Evolutionary conservation across 2,329 filamentous ascomycete genomes (phyloP).

Genomic region (Ascochyta koolunga): DNA sequence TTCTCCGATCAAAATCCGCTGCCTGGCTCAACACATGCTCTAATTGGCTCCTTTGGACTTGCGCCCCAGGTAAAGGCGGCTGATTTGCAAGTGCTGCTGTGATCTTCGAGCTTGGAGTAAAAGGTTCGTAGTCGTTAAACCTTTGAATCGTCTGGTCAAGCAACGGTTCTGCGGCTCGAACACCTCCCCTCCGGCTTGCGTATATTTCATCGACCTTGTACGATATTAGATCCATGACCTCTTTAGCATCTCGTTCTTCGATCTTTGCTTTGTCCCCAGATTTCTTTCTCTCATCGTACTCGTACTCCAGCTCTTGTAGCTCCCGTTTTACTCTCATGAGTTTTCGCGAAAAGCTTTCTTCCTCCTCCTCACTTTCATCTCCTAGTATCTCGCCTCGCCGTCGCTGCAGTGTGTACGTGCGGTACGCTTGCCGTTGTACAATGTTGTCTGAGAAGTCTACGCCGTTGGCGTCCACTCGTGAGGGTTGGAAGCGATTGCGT

Average conservation of each 20-base stretch:
- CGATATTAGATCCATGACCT: conserved; percentile 69
- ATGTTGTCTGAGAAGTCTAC: conserved; percentile 92
- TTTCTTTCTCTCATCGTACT: conserved; percentile 61
- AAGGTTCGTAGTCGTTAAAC: conserved; percentile 43
- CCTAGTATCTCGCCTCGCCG: conserved; percentile 68
- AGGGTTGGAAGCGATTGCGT: conserved; percentile 76
- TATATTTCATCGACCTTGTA: conserved; percentile 71
- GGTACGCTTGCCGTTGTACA: conserved; percentile 79
- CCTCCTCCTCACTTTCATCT: conserved; percentile 72
- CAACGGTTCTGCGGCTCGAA: conserved; percentile 45
- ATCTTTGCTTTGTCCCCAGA: conserved; percentile 50
- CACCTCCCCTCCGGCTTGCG: conserved; percentile 48
- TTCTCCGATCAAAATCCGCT: conserved; percentile 84
- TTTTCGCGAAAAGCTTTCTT: conserved; percentile 75
- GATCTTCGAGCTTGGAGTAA: conserved; percentile 33
- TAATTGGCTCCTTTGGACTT: conserved; percentile 41
- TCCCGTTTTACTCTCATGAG: conserved; percentile 84
- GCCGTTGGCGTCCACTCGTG: conserved; percentile 75
- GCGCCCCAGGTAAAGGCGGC: conserved; percentile 41
- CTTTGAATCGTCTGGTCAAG: conserved; percentile 43
- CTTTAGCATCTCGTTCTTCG: conserved; percentile 54
- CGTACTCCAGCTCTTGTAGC: conserved; percentile 67
- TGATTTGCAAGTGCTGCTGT: conserved; percentile 37
- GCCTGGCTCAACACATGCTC: conserved; percentile 75
- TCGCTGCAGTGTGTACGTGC: conserved; percentile 70